Conservation (phyloP, 805 yeast genomes). For the Cyberlindnera amylophila region DNA sequence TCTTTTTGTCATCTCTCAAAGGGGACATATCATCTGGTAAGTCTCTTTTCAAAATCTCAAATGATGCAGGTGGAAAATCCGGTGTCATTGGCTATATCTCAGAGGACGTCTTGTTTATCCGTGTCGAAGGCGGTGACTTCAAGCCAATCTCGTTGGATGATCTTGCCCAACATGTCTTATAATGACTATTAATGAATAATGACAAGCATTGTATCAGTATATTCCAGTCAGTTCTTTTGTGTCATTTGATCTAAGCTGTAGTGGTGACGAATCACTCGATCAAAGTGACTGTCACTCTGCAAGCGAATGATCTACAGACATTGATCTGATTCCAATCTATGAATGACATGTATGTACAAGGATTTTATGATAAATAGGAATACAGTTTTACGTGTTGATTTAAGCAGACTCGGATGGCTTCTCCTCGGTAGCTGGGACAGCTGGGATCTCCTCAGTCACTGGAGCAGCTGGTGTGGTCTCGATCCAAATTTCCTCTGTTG, state of each 20-base stretch:
- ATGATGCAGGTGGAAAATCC: conserved; percentile 30
- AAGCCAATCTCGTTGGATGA: conserved; percentile 39
- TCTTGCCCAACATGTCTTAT: neutral
- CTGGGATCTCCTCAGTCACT: neutral
- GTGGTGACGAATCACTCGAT: too few relatives aligned
- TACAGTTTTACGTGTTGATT: too few relatives aligned
- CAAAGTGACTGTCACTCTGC: too few relatives aligned
- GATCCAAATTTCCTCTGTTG: conserved; percentile 10
- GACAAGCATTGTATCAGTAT: neutral
- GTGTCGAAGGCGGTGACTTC: conserved; percentile 29
- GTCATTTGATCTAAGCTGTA: too few relatives aligned
- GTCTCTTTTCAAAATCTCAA: conserved; percentile 40
- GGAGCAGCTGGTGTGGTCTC: neutral
- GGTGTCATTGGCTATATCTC: conserved; percentile 46
- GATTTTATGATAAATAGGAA: neutral
- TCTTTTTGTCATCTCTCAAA: conserved; percentile 26
- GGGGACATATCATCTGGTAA: conserved; percentile 34
- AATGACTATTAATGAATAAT: neutral
- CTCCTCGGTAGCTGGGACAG: neutral
- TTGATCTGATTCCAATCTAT: neutral
- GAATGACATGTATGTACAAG: neutral
- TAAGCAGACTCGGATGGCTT: neutral
- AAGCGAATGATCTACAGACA: too few relatives aligned
- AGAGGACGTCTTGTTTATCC: conserved; percentile 63
- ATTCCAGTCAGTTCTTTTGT: too few relatives aligned